Evolutionary conservation across 208 protist genomes (phyloP).

Genomic region (Crithidia sp.): DNA sequence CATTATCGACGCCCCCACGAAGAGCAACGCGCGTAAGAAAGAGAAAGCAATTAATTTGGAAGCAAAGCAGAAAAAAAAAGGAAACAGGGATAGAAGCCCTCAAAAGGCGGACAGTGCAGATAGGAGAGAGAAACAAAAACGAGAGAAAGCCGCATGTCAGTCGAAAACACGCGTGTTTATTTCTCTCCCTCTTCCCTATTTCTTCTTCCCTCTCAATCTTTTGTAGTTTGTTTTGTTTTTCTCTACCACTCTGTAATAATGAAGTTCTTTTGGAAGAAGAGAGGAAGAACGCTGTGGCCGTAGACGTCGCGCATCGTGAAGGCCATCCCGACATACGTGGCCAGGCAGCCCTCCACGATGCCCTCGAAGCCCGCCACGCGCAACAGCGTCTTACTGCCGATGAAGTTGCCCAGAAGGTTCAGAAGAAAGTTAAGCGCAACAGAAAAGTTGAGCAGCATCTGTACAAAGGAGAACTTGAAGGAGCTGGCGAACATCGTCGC

Average conservation of each 20-base stretch:
- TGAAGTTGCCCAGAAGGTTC: slow-evolving; percentile 43
- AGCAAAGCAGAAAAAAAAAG: too few relatives aligned
- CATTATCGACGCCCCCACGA: too few relatives aligned
- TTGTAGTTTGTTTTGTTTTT: not conserved
- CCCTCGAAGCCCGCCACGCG: slow-evolving; percentile 57
- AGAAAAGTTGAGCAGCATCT: slow-evolving; percentile 34
- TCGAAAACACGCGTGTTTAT: too few relatives aligned
- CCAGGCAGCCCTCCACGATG: slow-evolving; percentile 43
- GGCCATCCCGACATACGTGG: slow-evolving; percentile 59
- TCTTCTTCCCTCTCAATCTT: slow-evolving; percentile 2
- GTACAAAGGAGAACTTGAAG: slow-evolving; percentile 28
- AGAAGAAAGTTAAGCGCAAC: slow-evolving; percentile 43
- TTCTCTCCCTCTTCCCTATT: not conserved
- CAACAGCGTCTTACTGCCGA: slow-evolving; percentile 27
- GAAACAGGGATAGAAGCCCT: too few relatives aligned
- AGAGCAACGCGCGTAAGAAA: too few relatives aligned
- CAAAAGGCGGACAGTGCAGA: too few relatives aligned
- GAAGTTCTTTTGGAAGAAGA: slow-evolving; percentile 42
- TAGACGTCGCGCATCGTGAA: slow-evolving; percentile 49
- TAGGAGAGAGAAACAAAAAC: too few relatives aligned
- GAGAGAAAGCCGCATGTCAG: too few relatives aligned
- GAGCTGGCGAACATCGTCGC: slow-evolving; percentile 28
- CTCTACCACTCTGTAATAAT: slow-evolving; percentile 34
- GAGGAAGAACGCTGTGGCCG: slow-evolving; percentile 42
- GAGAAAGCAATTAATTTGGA: too few relatives aligned